Evolutionary conservation across 2,329 filamentous ascomycete species (phyloP).

Genomic region (Pseudogymnoascus sp.): DNA sequence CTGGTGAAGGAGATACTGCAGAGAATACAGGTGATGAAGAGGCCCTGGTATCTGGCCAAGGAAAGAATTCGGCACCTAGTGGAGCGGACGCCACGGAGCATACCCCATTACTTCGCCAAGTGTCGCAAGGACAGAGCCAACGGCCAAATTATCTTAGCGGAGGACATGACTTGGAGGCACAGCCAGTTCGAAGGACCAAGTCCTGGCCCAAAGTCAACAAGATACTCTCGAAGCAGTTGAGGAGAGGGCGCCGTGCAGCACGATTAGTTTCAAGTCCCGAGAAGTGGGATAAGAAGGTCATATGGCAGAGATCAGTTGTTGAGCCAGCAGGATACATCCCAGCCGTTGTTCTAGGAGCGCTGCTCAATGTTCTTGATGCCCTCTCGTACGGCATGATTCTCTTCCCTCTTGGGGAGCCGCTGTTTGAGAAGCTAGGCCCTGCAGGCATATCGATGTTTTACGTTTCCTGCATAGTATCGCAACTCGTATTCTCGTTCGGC

Average conservation of each 20-base stretch:
- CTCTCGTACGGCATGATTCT: conserved; percentile 95
- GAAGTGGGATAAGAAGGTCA: conserved; percentile 59
- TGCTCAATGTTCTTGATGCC: conserved; percentile 90
- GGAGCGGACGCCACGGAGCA: conserved; percentile 20
- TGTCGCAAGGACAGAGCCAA: conserved; percentile 13
- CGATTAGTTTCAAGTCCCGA: conserved; percentile 50
- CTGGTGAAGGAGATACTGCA: neutral
- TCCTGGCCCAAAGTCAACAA: conserved; percentile 27
- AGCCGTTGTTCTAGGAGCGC: conserved; percentile 76
- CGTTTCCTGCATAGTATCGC: conserved; percentile 90
- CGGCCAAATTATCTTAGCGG: conserved; percentile 27
- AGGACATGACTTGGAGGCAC: conserved; percentile 27
- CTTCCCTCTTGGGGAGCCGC: conserved; percentile 79
- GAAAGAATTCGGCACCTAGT: neutral
- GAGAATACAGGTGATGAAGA: neutral
- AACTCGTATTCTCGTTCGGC: conserved; percentile 76
- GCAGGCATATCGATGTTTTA: conserved; percentile 99
- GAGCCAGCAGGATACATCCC: conserved; percentile 68
- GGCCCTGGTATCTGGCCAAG: neutral
- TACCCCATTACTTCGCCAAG: conserved; percentile 25
- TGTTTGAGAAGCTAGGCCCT: conserved; percentile 79
- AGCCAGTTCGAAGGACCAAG: conserved; percentile 16
- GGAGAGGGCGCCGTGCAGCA: conserved; percentile 19
- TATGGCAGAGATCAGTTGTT: conserved; percentile 59
- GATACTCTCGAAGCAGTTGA: conserved; percentile 19